These are phyloP conservation scores for Leptographium galeiforme DNA, from an alignment of 2,329 filamentous ascomycete species.

Conservation along the genomic window DNA sequence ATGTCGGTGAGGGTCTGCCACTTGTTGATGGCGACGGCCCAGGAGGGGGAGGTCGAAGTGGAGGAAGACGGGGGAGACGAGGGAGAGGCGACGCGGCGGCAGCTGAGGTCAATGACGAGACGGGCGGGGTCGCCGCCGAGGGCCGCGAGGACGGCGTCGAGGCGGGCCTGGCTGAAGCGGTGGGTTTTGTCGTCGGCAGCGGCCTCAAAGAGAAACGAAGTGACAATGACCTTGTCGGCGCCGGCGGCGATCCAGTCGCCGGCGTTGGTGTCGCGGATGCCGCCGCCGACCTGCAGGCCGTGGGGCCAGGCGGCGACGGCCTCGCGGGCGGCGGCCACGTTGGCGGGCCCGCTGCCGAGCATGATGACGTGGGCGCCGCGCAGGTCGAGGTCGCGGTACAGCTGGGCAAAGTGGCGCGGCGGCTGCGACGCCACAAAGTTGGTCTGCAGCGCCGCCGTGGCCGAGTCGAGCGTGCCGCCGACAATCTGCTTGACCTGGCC, in stretches of 20 bases:
- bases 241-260: conserved; percentile 74
- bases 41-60: conserved; percentile 21
- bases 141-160: conserved; percentile 59
- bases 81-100: conserved; percentile 38
- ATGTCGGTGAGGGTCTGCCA: conserved; percentile 98
- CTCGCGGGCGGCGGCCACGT: conserved; percentile 65
- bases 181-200: conserved; percentile 33
- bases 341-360: conserved; percentile 62
- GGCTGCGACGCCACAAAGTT: conserved; percentile 85
- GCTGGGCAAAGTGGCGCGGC: conserved; percentile 62
- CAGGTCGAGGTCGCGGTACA: conserved; percentile 66
- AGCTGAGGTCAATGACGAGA: conserved; percentile 91
- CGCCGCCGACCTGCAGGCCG: conserved; percentile 82
- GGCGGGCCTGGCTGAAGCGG: conserved; percentile 62
- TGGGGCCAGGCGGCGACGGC: conserved; percentile 67
- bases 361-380: conserved; percentile 88
- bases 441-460: conserved; percentile 58
- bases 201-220: conserved; percentile 81
- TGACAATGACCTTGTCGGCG: conserved; percentile 93
- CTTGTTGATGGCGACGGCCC: conserved; percentile 98
- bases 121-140: conserved; percentile 64
- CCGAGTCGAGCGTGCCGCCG: conserved; percentile 72
- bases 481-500: conserved; percentile 98
- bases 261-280: conserved; percentile 78
- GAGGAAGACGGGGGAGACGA: not conserved